Percentiles rank a stretch among this genome's conserved stretches.
These are phyloP conservation scores for Penicillium soppii DNA, from an alignment of 495 filamentous ascomycete genomes.

Conservation along the genomic window DNA sequence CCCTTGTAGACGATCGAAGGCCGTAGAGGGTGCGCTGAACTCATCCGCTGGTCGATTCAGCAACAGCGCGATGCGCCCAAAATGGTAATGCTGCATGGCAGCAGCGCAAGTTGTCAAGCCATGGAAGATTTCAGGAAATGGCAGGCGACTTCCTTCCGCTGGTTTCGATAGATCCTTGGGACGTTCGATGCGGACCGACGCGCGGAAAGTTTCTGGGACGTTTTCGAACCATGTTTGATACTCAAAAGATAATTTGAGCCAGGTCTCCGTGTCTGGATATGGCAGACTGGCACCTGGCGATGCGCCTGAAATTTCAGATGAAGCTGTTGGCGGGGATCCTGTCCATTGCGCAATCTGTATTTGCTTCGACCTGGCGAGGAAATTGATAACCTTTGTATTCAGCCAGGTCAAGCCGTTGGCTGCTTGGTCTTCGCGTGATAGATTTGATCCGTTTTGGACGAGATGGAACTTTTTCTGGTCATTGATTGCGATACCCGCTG, in stretches of 20 bases:
- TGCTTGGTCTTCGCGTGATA: constrained; percentile 34
- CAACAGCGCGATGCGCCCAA: constrained; percentile 37
- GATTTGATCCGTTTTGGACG: not conserved
- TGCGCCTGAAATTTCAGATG: constrained; percentile 7
- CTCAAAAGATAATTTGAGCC: constrained; percentile 40
- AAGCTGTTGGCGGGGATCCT: constrained; percentile 17
- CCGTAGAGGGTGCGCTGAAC: constrained; percentile 34
- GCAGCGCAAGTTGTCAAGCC: constrained; percentile 34
- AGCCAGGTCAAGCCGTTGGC: constrained; percentile 39
- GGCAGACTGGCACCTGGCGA: not conserved
- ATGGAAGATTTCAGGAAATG: constrained; percentile 43
- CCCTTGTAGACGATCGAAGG: constrained; percentile 40
- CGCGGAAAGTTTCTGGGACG: constrained; percentile 42
- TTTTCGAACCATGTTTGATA: constrained; percentile 43
- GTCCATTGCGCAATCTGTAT: constrained; percentile 39
- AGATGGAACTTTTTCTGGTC: constrained; percentile 24
- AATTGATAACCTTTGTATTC: constrained; percentile 38
- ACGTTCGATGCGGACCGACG: constrained; percentile 37
- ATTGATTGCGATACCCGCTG: constrained; percentile 36
- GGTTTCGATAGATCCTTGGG: constrained; percentile 31
- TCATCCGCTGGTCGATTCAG: constrained; percentile 39
- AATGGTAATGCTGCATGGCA: constrained; percentile 44
- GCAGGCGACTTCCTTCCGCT: constrained; percentile 19
- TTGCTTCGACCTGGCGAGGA: constrained; percentile 35
- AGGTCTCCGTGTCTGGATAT: constrained; percentile 30